Conservation (phyloP, 2,329 filamentous ascomycete genomes). For the Ampelomyces quisqualis region DNA sequence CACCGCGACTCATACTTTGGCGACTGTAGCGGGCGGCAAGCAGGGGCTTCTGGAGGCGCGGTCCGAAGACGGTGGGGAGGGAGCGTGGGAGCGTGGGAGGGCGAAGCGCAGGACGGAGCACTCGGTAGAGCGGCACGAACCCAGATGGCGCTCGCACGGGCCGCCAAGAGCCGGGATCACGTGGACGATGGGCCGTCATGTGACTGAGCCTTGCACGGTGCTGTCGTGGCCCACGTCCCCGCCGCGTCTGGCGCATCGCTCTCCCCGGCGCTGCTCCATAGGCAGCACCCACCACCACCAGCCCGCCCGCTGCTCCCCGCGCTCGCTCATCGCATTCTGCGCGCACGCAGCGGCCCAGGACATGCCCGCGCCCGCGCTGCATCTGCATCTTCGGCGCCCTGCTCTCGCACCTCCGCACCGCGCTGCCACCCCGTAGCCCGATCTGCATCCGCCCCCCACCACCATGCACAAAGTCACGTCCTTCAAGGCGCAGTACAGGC, state of each 20-base stretch:
- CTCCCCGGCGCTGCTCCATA: slow-evolving; percentile 8
- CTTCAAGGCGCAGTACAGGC: slow-evolving; percentile 39
- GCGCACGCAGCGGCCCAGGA: slow-evolving; percentile 27
- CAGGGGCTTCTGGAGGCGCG: slow-evolving; percentile 26
- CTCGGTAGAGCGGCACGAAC: not conserved
- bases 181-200: no score
- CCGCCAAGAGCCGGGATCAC: no score
- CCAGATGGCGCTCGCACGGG: not conserved
- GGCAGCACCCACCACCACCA: slow-evolving; percentile 12
- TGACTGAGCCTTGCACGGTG: no score
- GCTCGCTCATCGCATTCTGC: slow-evolving; percentile 20
- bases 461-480: slow-evolving; percentile 33
- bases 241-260: not conserved
- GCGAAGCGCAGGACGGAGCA: slow-evolving; percentile 12
- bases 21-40: slow-evolving; percentile 24
- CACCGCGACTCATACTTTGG: slow-evolving; percentile 88
- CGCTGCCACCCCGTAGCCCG: slow-evolving; percentile 31
- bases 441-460: slow-evolving; percentile 28
- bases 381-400: no score
- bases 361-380: slow-evolving; percentile 33
- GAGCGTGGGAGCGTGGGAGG: slow-evolving; percentile 1
- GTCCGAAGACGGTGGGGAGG: slow-evolving; percentile 12
- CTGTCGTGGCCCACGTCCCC: slow-evolving; percentile 7
- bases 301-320: slow-evolving; percentile 11
- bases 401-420: slow-evolving; percentile 21